A percentile compares a stretch with the other conserved stretches of the same genome.
These are phyloP conservation scores for Cunninghamia lanceolata DNA, from an alignment of 75 land plant genomes.

Conservation along the genomic window DNA sequence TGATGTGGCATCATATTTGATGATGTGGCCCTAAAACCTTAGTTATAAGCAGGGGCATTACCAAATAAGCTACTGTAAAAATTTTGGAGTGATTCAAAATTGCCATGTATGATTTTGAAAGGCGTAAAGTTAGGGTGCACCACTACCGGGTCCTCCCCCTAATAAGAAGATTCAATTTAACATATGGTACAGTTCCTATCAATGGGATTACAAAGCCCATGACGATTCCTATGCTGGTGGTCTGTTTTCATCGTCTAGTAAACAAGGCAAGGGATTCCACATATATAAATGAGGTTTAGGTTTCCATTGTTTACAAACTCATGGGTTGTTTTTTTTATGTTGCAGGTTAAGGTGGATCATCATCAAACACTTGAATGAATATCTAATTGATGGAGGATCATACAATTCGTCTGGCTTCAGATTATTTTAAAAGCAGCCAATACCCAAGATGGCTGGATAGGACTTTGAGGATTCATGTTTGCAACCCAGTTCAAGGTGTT, in stretches of 20 bases:
- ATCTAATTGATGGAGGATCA: neutral
- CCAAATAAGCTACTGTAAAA: no score
- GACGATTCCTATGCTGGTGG: neutral
- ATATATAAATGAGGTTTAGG: neutral
- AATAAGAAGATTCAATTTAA: no score
- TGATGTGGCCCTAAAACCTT: no score
- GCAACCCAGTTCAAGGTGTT: neutral
- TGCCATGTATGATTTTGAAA: no score
- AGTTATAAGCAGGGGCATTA: no score
- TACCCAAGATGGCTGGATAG: constrained; percentile 6
- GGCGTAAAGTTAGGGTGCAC: no score
- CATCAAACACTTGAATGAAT: neutral
- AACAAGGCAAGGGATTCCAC: neutral
- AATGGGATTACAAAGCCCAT: neutral
- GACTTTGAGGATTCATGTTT: neutral
- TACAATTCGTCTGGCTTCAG: neutral
- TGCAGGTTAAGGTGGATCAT: neutral
- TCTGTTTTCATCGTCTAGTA: neutral
- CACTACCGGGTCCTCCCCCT: no score
- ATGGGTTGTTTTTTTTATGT: neutral
- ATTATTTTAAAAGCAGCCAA: neutral
- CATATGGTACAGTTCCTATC: no score
- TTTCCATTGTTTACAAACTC: neutral
- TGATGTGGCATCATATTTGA: no score
- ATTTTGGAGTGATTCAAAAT: no score